phyloP scores from a whole-genome alignment of 371 early-diverging fungal genomes.

The Apophysomyces variabilis region DNA sequence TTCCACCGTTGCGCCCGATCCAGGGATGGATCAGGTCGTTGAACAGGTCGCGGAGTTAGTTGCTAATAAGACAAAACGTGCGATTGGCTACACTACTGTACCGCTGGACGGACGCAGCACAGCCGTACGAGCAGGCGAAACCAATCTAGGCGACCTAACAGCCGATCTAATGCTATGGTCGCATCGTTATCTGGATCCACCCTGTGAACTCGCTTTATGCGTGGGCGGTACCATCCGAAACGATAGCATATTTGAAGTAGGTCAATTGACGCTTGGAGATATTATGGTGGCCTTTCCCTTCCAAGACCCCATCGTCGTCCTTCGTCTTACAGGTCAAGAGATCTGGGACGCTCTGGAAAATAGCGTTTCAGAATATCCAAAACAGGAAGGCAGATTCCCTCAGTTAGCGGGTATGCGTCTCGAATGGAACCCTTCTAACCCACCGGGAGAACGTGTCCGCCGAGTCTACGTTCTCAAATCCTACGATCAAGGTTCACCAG shows the following conservation, averaged over 20 bases:
- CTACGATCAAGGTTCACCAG: constrained; percentile 1
- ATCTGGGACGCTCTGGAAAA: constrained; percentile 63
- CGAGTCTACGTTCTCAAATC: constrained; percentile 22
- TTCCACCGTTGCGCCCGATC: constrained; percentile 35
- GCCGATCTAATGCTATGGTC: constrained; percentile 64
- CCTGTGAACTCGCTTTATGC: constrained; percentile 53
- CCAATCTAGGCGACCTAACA: constrained; percentile 62
- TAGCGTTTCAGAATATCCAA: constrained; percentile 63
- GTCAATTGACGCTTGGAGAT: constrained; percentile 59
- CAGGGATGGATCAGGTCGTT: constrained; percentile 43
- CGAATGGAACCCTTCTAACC: constrained; percentile 53
- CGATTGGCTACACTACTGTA: constrained; percentile 53
- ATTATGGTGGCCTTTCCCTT: constrained; percentile 68
- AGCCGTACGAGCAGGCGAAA: constrained; percentile 57
- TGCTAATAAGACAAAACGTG: constrained; percentile 43
- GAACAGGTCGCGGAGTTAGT: constrained; percentile 42
- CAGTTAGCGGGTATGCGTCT: constrained; percentile 64
- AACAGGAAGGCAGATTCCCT: constrained; percentile 71
- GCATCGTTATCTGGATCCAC: constrained; percentile 40
- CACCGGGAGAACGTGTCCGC: constrained; percentile 51
- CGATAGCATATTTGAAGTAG: constrained; percentile 57
- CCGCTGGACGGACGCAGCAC: constrained; percentile 62
- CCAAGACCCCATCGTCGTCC: constrained; percentile 65
- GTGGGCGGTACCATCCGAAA: constrained; percentile 67
- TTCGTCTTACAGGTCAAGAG: constrained; percentile 59